Evolutionary conservation across 768 basidiomycete species (phyloP), one percentile per base, ranked within the genome.

Genomic region (Panaeolus papilionaceus): DNA sequence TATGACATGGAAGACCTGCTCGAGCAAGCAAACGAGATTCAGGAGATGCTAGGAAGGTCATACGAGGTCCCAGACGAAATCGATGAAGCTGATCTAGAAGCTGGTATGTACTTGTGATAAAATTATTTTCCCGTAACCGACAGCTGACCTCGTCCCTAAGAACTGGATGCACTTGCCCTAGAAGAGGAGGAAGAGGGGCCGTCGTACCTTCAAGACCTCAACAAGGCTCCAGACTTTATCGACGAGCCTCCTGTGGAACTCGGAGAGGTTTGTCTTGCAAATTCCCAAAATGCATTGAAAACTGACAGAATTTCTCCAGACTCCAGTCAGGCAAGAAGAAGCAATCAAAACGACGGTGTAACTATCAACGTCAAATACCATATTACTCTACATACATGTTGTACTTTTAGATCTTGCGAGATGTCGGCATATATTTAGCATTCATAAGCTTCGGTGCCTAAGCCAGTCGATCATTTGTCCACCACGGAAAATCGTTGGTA

Each of bases 1-100:
- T 95, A 92, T 76, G 97, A 99, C 68, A 98, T 99, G 96, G 96
- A 98, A 74, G 98, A 99, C 67, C 77, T 99, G 69, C 81, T 99
- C 67, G 98, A 99, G 74, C 95, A 98, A 77, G 94, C 96, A 10
- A 99, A 98, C 74, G 98, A 99, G 78, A 95, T 99, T 67, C 97
- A 99, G 75, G 98, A 99, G 78, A 89, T 92, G 23, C 82, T 99
- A 26, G 94, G 93, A 18, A 84, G 97, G 69, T 96, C 95, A 26
- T 99, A 99, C 78, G 94, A 92, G 14, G 94, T 99, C 0, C 98
- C 98, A 16, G 98, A 99, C 71, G 98, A 99, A 77, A 84, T 99
- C 26, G 98, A 99, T 79, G 98, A 99, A 77, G 95, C 93, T 8
- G 98, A 99, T 78, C 85, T 99, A 3, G 92, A 98, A 84, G 98